Base-by-base conservation (phyloP, 208 protist genomes). In the Crithidia sp. region DNA sequence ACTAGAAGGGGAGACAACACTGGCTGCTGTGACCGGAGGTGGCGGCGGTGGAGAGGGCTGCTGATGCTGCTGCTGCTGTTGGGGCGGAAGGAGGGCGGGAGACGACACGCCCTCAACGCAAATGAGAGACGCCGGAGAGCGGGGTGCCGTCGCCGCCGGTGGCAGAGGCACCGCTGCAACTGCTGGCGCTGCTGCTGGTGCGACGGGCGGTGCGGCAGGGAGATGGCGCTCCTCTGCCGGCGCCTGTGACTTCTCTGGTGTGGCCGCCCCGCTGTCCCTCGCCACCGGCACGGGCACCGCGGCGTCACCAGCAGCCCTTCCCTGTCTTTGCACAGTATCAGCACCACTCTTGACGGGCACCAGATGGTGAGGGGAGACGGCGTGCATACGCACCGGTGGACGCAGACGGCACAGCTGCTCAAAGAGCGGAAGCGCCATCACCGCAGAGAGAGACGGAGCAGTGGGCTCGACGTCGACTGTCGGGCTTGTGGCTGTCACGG, bases 351-450 rank as follows among this genome's bases (percentile, higher is more conserved):
- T 28, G 10, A 7, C 52, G 16, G 69, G 37, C 14, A 5, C 49
- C 17, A 56, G 17, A 7, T 16, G 19, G 60, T 70, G 12, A 49
- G 62, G 28, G 37, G 74, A 10, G 16, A 79, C 43, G n/a, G 69
- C 66, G 62, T 85, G 80, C 28, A 73, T 45, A 41, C 81, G 76
- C 59, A 83, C 77, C 16, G 79, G 84, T 14, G 80, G 80, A 50
- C 72, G 75, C n/a, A 85, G 57, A 6, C 61, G 71, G 53, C 71
- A 85, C 41, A 87, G 64, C 37, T 90, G 73, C 3, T 63, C 71
- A 71, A 81, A 86, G n/a, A 87, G 79, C 13, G 85, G 49, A 44
- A 50, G 50, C 17, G 67, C 56, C 50, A 77, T 67, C 59, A 55
- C 68, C 57, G 55, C 52, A 14, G 66, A 72, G 14, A 71, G 55